These are phyloP conservation scores for Ceratobasidium papillatum DNA, from an alignment of 1,284 basidiomycete species.

Conservation along the genomic window DNA sequence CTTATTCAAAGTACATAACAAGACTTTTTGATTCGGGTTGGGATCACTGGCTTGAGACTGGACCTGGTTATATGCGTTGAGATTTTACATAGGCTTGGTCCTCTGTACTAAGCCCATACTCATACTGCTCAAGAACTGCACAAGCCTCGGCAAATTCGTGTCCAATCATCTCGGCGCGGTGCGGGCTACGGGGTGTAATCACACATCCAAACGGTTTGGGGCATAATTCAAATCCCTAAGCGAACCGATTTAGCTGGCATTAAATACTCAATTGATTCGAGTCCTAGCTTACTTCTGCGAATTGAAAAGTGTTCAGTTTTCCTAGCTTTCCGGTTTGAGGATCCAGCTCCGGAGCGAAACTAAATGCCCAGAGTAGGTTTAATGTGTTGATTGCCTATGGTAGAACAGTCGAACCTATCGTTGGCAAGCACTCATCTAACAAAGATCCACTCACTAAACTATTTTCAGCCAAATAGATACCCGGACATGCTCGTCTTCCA, in stretches of 20 bases:
- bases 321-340: slow-evolving; percentile 39
- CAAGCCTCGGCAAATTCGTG: slow-evolving; percentile 37
- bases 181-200: slow-evolving; percentile 39
- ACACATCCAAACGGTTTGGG: slow-evolving; percentile 41
- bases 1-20: no score
- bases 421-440: neutral
- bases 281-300: slow-evolving; percentile 28
- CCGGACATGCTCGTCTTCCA: slow-evolving; percentile 41
- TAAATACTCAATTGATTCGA: no score
- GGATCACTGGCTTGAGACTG: no score
- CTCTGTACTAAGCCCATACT: slow-evolving; percentile 35
- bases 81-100: no score
- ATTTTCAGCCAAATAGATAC: slow-evolving; percentile 41
- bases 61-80: no score
- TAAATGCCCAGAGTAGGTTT: slow-evolving; percentile 42
- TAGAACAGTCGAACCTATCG: no score
- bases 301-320: slow-evolving; percentile 30
- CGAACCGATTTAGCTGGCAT: neutral
- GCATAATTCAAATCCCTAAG: slow-evolving; percentile 30
- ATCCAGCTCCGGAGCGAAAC: slow-evolving; percentile 35
- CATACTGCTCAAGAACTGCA: slow-evolving; percentile 32
- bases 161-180: slow-evolving; percentile 39
- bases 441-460: slow-evolving; percentile 16
- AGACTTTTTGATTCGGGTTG: no score
- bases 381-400: slow-evolving; percentile 34